A percentile compares a stretch with the other conserved stretches of the same genome.
phyloP scores from a whole-genome alignment of 2,329 filamentous ascomycete species.

The Xylariaceae sp. region DNA sequence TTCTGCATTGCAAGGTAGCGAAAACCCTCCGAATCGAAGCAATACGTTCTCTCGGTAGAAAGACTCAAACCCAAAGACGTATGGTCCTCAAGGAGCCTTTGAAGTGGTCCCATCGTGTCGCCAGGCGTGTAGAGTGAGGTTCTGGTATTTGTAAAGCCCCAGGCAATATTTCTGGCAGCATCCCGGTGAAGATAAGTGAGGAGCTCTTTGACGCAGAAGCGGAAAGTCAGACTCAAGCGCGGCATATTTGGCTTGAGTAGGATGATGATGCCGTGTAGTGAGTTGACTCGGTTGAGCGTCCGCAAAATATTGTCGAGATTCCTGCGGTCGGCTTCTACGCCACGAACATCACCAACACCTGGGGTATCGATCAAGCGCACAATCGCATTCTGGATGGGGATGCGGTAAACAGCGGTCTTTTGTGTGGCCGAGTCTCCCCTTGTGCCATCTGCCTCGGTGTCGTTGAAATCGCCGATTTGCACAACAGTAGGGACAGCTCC shows the following conservation, averaged over 20 bases:
- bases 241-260: constrained; percentile 32
- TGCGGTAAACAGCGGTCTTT: constrained; percentile 24
- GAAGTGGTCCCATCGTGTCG: constrained; percentile 29
- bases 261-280: constrained; percentile 34
- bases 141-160: constrained; percentile 36
- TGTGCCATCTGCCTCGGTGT: constrained; percentile 25
- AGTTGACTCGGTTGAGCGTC: constrained; percentile 25
- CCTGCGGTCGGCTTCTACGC: constrained; percentile 26
- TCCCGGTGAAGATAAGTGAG: constrained; percentile 30
- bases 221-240: constrained; percentile 29
- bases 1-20: constrained; percentile 32
- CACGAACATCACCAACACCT: constrained; percentile 34
- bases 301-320: constrained; percentile 33
- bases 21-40: constrained; percentile 37
- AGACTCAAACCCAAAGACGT: constrained; percentile 23
- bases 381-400: constrained; percentile 20
- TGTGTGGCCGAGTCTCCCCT: constrained; percentile 30
- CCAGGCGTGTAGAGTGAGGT: constrained; percentile 33
- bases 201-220: constrained; percentile 33
- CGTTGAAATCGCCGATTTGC: constrained; percentile 7
- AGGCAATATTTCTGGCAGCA: constrained; percentile 32
- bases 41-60: constrained; percentile 26
- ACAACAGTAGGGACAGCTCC: constrained; percentile 15
- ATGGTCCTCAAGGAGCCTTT: constrained; percentile 22
- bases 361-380: constrained; percentile 35